Evolutionary conservation across 1,139 yeast species (phyloP).

Genomic region (Saccharomycopsis crataegensis): DNA sequence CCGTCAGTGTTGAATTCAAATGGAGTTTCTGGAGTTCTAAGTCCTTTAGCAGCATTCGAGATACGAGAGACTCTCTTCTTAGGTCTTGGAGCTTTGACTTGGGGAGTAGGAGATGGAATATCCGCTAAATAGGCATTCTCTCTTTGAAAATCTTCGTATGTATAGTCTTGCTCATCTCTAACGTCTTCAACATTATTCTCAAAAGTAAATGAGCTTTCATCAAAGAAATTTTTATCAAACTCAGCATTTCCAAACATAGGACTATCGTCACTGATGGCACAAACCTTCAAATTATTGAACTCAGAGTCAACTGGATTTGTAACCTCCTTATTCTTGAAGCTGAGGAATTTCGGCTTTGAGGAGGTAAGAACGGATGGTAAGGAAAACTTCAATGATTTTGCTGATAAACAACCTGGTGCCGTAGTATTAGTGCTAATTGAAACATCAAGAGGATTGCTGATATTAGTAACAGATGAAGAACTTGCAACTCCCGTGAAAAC

Average conservation of each 20-base stretch:
- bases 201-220: conserved; percentile 1
- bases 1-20: conserved; percentile 10
- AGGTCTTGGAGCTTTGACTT: background rate
- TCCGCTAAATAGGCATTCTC: background rate
- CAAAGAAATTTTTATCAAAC: background rate
- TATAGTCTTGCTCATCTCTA: background rate
- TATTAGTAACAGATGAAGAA: background rate
- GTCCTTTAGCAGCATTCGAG: background rate
- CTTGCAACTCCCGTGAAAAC: background rate
- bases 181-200: background rate
- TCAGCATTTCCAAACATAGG: background rate
- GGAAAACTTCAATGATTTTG: background rate
- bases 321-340: background rate
- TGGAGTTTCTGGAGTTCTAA: conserved; percentile 8
- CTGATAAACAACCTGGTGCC: background rate
- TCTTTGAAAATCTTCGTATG: conserved; percentile 1
- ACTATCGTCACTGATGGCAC: background rate
- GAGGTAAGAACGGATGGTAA: background rate
- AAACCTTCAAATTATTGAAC: background rate
- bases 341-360: background rate
- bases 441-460: background rate
- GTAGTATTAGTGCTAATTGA: background rate
- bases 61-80: background rate
- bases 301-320: background rate
- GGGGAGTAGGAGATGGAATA: background rate